Evolutionary conservation across 345 rosid species (phyloP), one percentile per base, ranked within the genome.

Genomic region (Camelina neglecta): DNA sequence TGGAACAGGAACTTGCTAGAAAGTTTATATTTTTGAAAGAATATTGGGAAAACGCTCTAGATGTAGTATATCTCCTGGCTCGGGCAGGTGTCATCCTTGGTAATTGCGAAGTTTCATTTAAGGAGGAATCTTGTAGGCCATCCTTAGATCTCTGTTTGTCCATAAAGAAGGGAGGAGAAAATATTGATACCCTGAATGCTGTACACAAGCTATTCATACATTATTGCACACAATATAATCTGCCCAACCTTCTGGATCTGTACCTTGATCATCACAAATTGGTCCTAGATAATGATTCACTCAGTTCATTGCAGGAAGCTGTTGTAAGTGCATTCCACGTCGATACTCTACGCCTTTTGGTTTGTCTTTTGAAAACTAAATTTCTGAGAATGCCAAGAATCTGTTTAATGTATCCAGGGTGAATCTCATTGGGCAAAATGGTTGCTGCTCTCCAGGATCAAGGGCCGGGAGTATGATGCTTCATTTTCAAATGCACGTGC

Each of bases 341-440:
- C 74, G 65, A 60, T 51, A 24, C 2, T 58, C 48, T 38, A 15
- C 45, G 13, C 39, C 21, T 64, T 60, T 78, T 78, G 42, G 69
- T 60, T 51, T 60, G 48, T 67, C 65, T 51, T 77, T 60, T 3
- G 18, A 53, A 29, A 44, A 56, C 45, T 70, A 44, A 44, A 65
- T 26, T n/a, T 45, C 69, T 72, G 60, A 78, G 51, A 66, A 21
- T 16, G 57, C 16, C 50, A 78, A 72, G 6, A 72, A 72, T n/a
- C 51, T 67, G 50, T 67, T 58, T 59, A 31, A 66, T 74, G 66
- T 77, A 70, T 84, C 60, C 87, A 95, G 99, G 97, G 99, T 66
- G 97, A 89, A 85, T 90, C 90, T 77, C 94, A 90, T 60, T 95
- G 98, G 98, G 97, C 94, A 74, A 90, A 86, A 76, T 95, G 98